Evolutionary conservation across 371 early-diverging fungal species (phyloP), one percentile per base, ranked within the genome.

Genomic region (Haplosporangium sp.): DNA sequence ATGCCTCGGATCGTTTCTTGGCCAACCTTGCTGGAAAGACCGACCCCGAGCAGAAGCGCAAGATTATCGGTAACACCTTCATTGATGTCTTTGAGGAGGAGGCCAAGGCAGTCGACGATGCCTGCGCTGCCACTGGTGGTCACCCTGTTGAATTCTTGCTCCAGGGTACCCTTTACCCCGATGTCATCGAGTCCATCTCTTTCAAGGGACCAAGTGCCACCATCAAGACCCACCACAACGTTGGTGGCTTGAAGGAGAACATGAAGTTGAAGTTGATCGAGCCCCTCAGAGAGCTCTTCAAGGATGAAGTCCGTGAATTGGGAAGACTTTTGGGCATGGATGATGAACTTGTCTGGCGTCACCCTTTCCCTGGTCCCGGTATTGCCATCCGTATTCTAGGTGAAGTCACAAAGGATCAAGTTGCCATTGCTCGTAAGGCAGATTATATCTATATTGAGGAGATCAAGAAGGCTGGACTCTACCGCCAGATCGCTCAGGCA

Each of bases 201-300:
- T 98, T 97, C 94, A 98, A 98, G 93, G 99, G 99, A 9, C 99
- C 99, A 53, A 91, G 91, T 75, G 99, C 97, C 27, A 97, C 97
- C 73, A 98, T 98, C 88, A 98, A 98, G 91, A 96, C 98, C 37
- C 98, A 98, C 84, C 98, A 98, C 89, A 98, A 98, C 82, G 98
- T 98, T 61, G 98, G 98, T 75, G 98, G 98, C 71, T 89, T 97
- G 52, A 88, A 96, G 68, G 96, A 95, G 71, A 91, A 96, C 88
- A 97, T 98, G 98, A 96, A 96, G 79, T 87, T 97, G 69, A 96
- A 97, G 89, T 89, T 98, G 66, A 97, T 97, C 72, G 98, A 98
- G 85, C 98, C 98, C 62, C 91, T 98, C 56, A 93, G 98, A 73
- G 98, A 98, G 84, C 90, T 98, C 63, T 98, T 98, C 91, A 98